These are phyloP conservation scores for Brachypodium distachyon DNA, from an alignment of 202 grass and related monocot species.

Conservation along the genomic window DNA sequence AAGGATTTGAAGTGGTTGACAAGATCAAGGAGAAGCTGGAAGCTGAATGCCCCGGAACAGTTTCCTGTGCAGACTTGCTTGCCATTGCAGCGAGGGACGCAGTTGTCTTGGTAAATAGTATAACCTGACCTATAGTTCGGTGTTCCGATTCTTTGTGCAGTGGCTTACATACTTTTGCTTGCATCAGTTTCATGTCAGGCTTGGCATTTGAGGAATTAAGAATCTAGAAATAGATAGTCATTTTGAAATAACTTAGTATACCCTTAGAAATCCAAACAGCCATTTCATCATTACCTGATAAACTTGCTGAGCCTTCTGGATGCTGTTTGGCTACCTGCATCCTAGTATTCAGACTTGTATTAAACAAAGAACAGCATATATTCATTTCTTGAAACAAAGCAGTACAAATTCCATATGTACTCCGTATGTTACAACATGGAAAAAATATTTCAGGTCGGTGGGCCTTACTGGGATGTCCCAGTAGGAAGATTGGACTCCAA, in stretches of 20 bases:
- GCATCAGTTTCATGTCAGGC: neutral
- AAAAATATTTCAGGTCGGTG: slow-evolving; percentile 48
- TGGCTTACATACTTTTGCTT: neutral
- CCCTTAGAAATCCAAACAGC: neutral
- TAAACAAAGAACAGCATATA: neutral
- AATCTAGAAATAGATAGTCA: too few relatives aligned
- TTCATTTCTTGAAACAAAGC: neutral
- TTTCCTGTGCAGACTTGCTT: slow-evolving; percentile 82
- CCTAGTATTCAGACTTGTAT: neutral
- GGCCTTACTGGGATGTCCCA: slow-evolving; percentile 95
- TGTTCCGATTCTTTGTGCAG: neutral
- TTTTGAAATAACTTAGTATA: neutral
- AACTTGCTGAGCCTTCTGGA: neutral
- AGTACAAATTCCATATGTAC: neutral
- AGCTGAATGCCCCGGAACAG: slow-evolving; percentile 57
- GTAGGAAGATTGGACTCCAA: slow-evolving; percentile 86
- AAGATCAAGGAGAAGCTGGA: slow-evolving; percentile 84
- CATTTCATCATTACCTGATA: neutral
- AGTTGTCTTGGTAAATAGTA: slow-evolving; percentile 47
- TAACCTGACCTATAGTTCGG: neutral
- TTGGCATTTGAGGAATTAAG: neutral
- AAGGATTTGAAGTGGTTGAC: slow-evolving; percentile 74
- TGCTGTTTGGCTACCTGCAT: neutral
- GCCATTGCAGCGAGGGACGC: slow-evolving; percentile 80
- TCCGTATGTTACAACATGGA: neutral